phyloP scores from a whole-genome alignment of 2,329 filamentous ascomycete species.

The Trichoderma atroviride region DNA sequence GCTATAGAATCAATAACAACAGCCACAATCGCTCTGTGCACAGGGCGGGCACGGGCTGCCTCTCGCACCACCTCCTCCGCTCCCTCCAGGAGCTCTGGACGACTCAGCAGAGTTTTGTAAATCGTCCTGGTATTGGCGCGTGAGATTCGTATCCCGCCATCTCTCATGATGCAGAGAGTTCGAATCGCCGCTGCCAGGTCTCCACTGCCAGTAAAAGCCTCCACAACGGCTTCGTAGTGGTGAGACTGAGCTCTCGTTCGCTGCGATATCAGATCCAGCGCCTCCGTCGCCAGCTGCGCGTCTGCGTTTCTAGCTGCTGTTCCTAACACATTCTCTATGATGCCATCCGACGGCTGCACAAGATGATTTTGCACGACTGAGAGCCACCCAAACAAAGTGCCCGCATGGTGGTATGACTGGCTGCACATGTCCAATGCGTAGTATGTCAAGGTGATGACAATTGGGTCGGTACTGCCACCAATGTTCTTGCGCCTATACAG shows the following conservation, averaged over 20 bases:
- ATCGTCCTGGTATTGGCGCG: conserved; percentile 67
- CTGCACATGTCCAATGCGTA: conserved; percentile 78
- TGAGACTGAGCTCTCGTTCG: conserved; percentile 58
- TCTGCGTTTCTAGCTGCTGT: conserved; percentile 72
- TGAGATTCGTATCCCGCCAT: conserved; percentile 52
- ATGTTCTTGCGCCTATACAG: conserved; percentile 57
- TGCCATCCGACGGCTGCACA: conserved; percentile 57
- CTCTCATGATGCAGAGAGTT: conserved; percentile 73
- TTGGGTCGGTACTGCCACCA: conserved; percentile 40
- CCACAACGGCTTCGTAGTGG: conserved; percentile 80
- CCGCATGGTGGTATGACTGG: conserved; percentile 62
- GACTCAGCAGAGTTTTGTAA: conserved; percentile 55
- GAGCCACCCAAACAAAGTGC: conserved; percentile 72
- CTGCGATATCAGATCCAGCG: conserved; percentile 55
- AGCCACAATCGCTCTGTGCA: conserved; percentile 43
- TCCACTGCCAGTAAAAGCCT: conserved; percentile 63
- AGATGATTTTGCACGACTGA: conserved; percentile 55
- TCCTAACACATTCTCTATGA: conserved; percentile 69
- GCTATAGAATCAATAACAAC: conserved; percentile 43
- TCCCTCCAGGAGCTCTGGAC: conserved; percentile 49
- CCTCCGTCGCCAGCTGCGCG: conserved; percentile 67
- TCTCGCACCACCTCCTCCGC: conserved; percentile 60
- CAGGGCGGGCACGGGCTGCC: conserved; percentile 44
- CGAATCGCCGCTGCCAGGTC: conserved; percentile 69
- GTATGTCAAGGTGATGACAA: conserved; percentile 62